Evolutionary conservation across 352 stramenopile species (phyloP), one percentile per base, ranked within the genome.

Genomic region (Phytophthora podocarpi): DNA sequence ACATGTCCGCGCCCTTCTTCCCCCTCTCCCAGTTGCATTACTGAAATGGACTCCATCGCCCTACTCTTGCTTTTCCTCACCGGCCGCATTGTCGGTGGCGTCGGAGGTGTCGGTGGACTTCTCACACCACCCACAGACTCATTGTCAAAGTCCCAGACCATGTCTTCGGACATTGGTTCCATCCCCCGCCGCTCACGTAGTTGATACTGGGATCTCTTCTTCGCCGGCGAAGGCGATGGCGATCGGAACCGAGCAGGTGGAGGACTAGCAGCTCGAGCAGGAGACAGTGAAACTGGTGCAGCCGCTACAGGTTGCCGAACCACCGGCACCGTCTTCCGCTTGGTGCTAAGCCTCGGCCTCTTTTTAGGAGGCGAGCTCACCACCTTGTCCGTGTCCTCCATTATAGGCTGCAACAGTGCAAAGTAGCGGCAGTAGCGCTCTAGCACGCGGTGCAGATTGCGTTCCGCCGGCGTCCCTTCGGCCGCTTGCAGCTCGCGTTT

Each of bases 401-500:
- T 76, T 37, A 76, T 63, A 11, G 68, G 68, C 34, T 70, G 68
- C 48, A 76, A 37, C 27, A 76, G 37, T 16, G 52, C 54, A 12
- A 76, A 76, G 54, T 68, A 73, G 48, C 68, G 68, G 39, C 59
- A 76, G 31, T 76, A 50, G 36, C 52, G 68, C 35, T 64, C 35
- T 20, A 76, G 32, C 37, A 68, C 49, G 35, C 50, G 64, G 20
- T 41, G 59, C 43, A 76, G 42, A 9, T 62, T 60, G n/a, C 48
- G 58, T 16, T 70, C 68, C 5, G 59, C 59, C 1, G 68, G 58
- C 20, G 49, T 47, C 21, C 68, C 68, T 47, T 72, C 20, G 10
- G 64, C 47, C 34, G 41, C 34, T 24, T 32, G 27, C 4, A 71
- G 58, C 40, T 70, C 48, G 15, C 54, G 57, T 15, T 69, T 72